Conservation (phyloP, 2,329 filamentous ascomycete genomes). For the Amauroascus verrucosus region DNA sequence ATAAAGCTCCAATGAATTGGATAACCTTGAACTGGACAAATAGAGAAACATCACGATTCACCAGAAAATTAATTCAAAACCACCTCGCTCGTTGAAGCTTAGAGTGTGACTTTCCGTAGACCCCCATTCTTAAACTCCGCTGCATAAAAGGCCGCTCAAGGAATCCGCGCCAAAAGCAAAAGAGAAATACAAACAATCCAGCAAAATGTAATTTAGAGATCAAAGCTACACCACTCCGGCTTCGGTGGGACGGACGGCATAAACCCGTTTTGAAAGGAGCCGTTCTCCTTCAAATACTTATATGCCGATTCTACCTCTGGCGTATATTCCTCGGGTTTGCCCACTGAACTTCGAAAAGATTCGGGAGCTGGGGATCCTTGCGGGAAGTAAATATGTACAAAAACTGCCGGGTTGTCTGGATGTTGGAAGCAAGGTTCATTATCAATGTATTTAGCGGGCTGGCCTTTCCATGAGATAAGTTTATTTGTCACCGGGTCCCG, state of each 20-base stretch:
- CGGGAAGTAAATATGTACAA: constrained; percentile 62
- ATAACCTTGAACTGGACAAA: not conserved
- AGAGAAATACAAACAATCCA: not conserved
- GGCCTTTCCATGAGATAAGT: constrained; percentile 53
- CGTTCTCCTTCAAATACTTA: constrained; percentile 52
- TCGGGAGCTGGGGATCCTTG: constrained; percentile 51
- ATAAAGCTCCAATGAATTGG: not conserved
- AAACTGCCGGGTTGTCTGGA: constrained; percentile 45
- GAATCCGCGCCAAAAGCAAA: not conserved
- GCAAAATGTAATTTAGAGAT: constrained; percentile 39
- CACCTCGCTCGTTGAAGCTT: not conserved
- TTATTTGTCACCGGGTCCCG: constrained; percentile 28
- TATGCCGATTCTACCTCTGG: constrained; percentile 52
- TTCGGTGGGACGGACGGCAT: constrained; percentile 72
- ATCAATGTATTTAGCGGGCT: constrained; percentile 50
- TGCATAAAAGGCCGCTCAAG: not conserved
- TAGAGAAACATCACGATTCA: not conserved
- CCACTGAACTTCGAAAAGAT: constrained; percentile 41
- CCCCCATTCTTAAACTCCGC: not conserved
- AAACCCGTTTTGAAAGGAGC: constrained; percentile 56
- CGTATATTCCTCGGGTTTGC: constrained; percentile 43
- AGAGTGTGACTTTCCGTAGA: not conserved
- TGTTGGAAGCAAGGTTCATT: constrained; percentile 42
- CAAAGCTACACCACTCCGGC: constrained; percentile 63
- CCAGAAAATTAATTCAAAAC: not conserved